Conservation (phyloP, 805 yeast genomes). For the Ogataea salicorniae region DNA sequence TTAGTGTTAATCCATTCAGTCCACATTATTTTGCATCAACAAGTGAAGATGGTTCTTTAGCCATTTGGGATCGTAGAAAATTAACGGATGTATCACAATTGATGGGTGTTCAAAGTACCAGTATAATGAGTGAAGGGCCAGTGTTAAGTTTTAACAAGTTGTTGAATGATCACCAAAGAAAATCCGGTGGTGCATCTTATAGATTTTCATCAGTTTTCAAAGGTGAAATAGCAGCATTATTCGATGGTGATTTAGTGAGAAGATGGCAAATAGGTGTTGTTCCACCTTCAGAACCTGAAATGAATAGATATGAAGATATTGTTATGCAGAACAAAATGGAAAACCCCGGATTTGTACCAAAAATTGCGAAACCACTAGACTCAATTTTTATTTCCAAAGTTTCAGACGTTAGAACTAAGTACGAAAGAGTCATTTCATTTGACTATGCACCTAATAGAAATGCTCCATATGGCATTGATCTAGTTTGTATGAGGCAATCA, state of each 20-base stretch:
- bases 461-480: slow-evolving; percentile 51
- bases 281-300: slow-evolving; percentile 32
- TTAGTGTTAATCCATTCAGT: slow-evolving; percentile 65
- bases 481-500: slow-evolving; percentile 86
- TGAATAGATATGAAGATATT: slow-evolving; percentile 18
- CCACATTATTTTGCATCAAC: slow-evolving; percentile 64
- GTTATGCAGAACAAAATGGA: slow-evolving; percentile 16
- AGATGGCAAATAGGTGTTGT: slow-evolving; percentile 73
- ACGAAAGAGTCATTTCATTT: slow-evolving; percentile 78
- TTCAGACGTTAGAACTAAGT: slow-evolving; percentile 66
- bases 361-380: slow-evolving; percentile 34
- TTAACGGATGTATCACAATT: slow-evolving; percentile 27
- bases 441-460: slow-evolving; percentile 64
- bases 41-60: slow-evolving; percentile 79
- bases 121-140: slow-evolving; percentile 44
- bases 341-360: slow-evolving; percentile 9
- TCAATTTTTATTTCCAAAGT: slow-evolving; percentile 72
- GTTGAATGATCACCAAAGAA: slow-evolving; percentile 53
- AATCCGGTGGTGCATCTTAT: slow-evolving; percentile 58
- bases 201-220: slow-evolving; percentile 59
- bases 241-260: slow-evolving; percentile 70
- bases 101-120: slow-evolving; percentile 8
- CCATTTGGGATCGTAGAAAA: slow-evolving; percentile 76
- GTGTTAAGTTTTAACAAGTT: slow-evolving; percentile 55
- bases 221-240: slow-evolving; percentile 75